Conservation (phyloP, 495 filamentous ascomycete genomes). For the Podospora bellae-mahoneyi region DNA sequence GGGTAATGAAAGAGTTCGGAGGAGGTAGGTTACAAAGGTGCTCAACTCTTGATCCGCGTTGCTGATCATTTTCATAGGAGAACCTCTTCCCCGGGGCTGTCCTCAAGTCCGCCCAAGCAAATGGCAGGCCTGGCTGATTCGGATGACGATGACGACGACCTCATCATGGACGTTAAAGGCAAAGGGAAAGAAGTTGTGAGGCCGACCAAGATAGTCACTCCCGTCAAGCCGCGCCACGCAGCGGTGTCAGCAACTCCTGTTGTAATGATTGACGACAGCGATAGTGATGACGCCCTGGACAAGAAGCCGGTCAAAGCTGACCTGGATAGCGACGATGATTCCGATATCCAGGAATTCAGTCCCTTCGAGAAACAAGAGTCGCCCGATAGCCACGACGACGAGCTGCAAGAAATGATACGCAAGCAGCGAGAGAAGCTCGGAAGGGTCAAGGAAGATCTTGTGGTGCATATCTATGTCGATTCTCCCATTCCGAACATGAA, state of each 20-base stretch:
- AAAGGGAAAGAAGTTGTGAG: conserved; percentile 31
- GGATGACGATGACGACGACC: conserved; percentile 25
- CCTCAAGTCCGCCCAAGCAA: not conserved
- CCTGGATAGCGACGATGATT: not conserved
- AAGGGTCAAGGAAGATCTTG: conserved; percentile 5
- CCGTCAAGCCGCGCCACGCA: not conserved
- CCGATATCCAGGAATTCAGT: not conserved
- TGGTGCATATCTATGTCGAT: conserved; percentile 13
- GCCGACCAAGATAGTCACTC: conserved; percentile 8
- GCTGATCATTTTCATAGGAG: not conserved
- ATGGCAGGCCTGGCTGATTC: conserved; percentile 5
- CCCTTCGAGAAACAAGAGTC: not conserved
- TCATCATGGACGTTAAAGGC: conserved; percentile 33
- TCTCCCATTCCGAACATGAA: conserved; percentile 19
- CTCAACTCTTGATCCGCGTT: not conserved
- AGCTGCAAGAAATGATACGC: conserved; percentile 50
- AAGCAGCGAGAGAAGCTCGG: conserved; percentile 51
- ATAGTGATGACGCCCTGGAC: not conserved
- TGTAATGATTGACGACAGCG: conserved; percentile 10
- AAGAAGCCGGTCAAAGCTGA: not conserved
- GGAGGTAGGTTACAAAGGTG: not conserved
- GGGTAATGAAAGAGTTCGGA: conserved; percentile 16
- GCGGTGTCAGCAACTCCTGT: not conserved
- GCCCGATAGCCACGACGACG: not conserved
- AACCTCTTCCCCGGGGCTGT: not conserved